Conservation (phyloP, 768 basidiomycete species). For the Clitopilus passeckerianus region DNA sequence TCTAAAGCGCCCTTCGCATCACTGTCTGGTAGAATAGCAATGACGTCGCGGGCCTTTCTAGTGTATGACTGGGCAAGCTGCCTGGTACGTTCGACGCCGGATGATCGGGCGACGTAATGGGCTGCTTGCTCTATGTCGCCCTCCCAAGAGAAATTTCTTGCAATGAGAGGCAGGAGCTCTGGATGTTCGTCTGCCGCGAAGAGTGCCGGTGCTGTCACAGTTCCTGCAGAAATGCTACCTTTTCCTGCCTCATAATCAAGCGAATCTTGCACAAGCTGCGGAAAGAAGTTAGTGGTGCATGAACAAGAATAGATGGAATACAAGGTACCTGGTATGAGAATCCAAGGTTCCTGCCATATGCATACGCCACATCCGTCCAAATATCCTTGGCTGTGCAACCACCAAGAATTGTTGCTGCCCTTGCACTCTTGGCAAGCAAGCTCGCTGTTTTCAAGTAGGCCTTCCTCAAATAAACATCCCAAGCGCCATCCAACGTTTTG, state of each 20-base stretch:
- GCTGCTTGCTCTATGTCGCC: constrained; percentile 85
- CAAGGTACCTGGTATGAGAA: constrained; percentile 52
- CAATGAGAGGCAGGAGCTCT: constrained; percentile 70
- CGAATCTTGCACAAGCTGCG: constrained; percentile 81
- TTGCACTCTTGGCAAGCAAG: constrained; percentile 82
- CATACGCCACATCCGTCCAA: constrained; percentile 88
- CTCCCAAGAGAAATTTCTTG: constrained; percentile 66
- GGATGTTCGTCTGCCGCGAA: constrained; percentile 86
- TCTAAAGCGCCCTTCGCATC: constrained; percentile 77
- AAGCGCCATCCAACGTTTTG: constrained; percentile 39
- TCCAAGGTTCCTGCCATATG: constrained; percentile 85
- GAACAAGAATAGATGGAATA: not conserved
- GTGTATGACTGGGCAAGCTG: constrained; percentile 75
- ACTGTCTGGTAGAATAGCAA: constrained; percentile 72
- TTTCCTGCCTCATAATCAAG: constrained; percentile 59
- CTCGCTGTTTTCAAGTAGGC: constrained; percentile 86
- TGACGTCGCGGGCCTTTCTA: constrained; percentile 65
- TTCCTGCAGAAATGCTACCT: constrained; percentile 21
- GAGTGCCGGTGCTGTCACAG: constrained; percentile 76
- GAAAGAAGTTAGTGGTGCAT: not conserved
- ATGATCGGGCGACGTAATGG: constrained; percentile 60
- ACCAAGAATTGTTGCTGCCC: constrained; percentile 84
- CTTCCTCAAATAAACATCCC: constrained; percentile 65
- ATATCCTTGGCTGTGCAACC: constrained; percentile 72
- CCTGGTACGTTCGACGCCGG: constrained; percentile 75